Evolutionary conservation across 495 filamentous ascomycete species (phyloP), one percentile per base, ranked within the genome.

Genomic region (Aspergillus sparsus): DNA sequence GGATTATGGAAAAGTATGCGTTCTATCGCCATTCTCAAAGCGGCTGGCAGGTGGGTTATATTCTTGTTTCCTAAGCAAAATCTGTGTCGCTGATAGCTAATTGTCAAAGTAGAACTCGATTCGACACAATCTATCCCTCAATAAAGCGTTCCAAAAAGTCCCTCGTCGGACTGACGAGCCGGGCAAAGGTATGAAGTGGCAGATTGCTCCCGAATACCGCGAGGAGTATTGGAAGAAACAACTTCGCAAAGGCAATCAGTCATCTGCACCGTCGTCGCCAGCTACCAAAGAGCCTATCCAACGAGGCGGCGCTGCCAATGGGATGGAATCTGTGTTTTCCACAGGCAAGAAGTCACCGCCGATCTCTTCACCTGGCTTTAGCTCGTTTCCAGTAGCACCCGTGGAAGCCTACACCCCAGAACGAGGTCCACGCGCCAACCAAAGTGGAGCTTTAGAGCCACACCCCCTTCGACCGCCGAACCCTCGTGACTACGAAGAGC

Each of bases 131-230:
- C 74, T 98, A 16, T 98, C 95, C 3, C 72, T 98, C 50, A 97
- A 95, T 67, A 93, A 96, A 72, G 84, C 86, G 0, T 98, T 98
- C 71, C 84, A 89, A 62, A 98, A 98, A 71, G 88, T 96, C 6
- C 88, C 95, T 27, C 87, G 94, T 37, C 84, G 89, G 6, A 94
- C 92, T 0, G 90, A 98, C 65, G 95, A 98, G 68, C 94, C 94
- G 2, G 94, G 94, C 3, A 98, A 98, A 75, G 94, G 94, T 27
- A 97, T 97, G 93, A 97, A 97, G 69, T 98, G 94, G 94, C 86
- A 89, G 72, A 89, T 98, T 68, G 86, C 90, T 2, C 83, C 86
- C 1, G 90, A 92, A 53, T 77, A 86, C 44, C 87, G 89, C 32
- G 89, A 96, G 6, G 91, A 95, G 49, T 87, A 86, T 55, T 77